phyloP scores from a whole-genome alignment of 768 basidiomycete genomes.

The Amanita pseudoporphyria region DNA sequence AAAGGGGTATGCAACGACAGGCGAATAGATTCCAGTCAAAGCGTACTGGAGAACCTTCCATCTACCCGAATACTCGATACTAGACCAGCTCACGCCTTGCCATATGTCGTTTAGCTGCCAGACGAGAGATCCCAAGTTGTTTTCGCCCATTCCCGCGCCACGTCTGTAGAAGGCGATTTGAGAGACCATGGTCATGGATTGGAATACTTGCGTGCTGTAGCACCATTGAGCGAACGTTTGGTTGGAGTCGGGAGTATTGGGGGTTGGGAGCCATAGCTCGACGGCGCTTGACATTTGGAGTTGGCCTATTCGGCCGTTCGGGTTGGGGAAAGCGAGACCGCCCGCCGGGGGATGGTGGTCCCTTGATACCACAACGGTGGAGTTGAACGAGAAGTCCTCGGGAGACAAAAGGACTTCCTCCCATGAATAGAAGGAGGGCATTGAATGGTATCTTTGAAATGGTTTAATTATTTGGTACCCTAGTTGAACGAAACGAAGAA shows the following conservation, averaged over 20 bases:
- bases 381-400: constrained; percentile 48
- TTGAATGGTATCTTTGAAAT: constrained; percentile 43
- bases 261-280: constrained; percentile 44
- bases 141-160: constrained; percentile 47
- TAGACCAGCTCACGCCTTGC: constrained; percentile 49
- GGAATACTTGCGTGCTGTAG: constrained; percentile 54
- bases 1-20: constrained; percentile 44
- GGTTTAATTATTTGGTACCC: neutral
- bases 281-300: constrained; percentile 42
- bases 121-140: constrained; percentile 48
- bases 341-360: constrained; percentile 50
- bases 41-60: constrained; percentile 55
- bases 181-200: constrained; percentile 47
- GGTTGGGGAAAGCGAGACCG: constrained; percentile 42
- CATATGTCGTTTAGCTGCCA: constrained; percentile 57
- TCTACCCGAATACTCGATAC: constrained; percentile 46
- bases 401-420: constrained; percentile 41
- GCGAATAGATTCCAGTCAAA: constrained; percentile 32
- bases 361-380: constrained; percentile 43
- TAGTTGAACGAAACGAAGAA: neutral
- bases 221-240: constrained; percentile 58
- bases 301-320: constrained; percentile 44
- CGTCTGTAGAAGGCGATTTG: constrained; percentile 50
- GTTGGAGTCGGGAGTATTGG: constrained; percentile 36
- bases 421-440: constrained; percentile 56